Percentiles rank a stretch among this genome's conserved stretches.
Conservation (phyloP, 164 flowering plant genomes). For the Magnolia kwangsiensis region DNA sequence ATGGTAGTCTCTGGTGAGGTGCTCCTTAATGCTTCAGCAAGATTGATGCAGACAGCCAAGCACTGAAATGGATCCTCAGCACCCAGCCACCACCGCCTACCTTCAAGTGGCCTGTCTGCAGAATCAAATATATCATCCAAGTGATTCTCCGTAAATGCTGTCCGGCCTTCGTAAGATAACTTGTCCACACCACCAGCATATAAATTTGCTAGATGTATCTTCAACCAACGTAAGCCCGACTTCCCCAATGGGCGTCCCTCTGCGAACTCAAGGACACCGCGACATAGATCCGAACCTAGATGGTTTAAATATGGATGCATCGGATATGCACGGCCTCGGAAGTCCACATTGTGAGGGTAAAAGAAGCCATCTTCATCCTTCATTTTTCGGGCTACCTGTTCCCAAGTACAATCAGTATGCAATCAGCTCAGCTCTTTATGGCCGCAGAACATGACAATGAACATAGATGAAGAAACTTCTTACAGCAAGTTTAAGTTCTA, state of each 20-base stretch:
- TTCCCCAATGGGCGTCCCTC: constrained; percentile 92
- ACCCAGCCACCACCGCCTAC: constrained; percentile 85
- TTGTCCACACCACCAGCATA: constrained; percentile 96
- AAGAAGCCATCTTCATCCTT: constrained; percentile 91
- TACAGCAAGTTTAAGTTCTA: constrained; percentile 93
- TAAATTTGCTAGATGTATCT: constrained; percentile 90
- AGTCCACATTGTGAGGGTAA: constrained; percentile 96
- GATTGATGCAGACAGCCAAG: constrained; percentile 67
- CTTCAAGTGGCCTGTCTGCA: constrained; percentile 94
- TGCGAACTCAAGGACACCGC: constrained; percentile 90
- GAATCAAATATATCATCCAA: constrained; percentile 89
- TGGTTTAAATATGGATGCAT: constrained; percentile 97
- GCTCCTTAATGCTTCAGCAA: constrained; percentile 82
- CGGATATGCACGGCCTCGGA: constrained; percentile 99
- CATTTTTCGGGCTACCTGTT: constrained; percentile 89
- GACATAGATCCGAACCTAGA: constrained; percentile 94
- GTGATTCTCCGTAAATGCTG: constrained; percentile 78
- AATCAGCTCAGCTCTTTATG: constrained; percentile 1
- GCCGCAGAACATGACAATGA: background rate
- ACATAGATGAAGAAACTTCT: constrained; percentile 20
- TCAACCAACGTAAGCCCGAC: constrained; percentile 87
- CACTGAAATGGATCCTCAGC: constrained; percentile 98
- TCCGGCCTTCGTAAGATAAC: constrained; percentile 68
- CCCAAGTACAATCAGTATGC: constrained; percentile 8
- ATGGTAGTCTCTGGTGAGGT: constrained; percentile 72